These are phyloP conservation scores for Diaporthe aspalathi DNA, from an alignment of 2,329 filamentous ascomycete genomes.

Conservation along the genomic window DNA sequence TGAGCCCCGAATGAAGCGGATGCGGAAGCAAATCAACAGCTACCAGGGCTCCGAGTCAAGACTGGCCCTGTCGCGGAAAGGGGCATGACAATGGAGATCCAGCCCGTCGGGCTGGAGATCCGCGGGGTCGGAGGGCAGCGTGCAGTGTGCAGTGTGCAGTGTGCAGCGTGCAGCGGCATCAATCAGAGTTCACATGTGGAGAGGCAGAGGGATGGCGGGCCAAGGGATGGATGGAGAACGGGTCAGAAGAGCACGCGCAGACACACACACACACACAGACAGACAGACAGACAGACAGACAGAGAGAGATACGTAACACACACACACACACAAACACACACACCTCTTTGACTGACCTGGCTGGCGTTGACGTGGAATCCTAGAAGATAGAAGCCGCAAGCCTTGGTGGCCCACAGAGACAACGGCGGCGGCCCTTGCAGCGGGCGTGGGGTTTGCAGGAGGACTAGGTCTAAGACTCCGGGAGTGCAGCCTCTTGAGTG, in stretches of 20 bases:
- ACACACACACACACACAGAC: not conserved
- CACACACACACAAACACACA: not conserved
- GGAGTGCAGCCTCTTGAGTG: slow-evolving; percentile 26
- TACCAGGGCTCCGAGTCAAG: slow-evolving; percentile 26
- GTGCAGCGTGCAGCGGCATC: slow-evolving; percentile 15
- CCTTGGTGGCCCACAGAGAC: slow-evolving; percentile 24
- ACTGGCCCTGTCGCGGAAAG: slow-evolving; percentile 35
- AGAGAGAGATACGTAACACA: no score
- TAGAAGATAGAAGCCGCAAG: slow-evolving; percentile 6
- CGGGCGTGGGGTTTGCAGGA: slow-evolving; percentile 33
- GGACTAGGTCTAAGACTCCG: slow-evolving; percentile 17
- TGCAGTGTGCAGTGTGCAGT: slow-evolving; percentile 11
- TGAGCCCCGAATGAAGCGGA: not conserved
- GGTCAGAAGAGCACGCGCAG: not conserved
- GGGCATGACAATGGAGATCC: slow-evolving; percentile 31
- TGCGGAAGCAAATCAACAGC: slow-evolving; percentile 1
- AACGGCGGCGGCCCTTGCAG: slow-evolving; percentile 30
- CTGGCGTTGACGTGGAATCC: slow-evolving; percentile 32
- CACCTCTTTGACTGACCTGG: slow-evolving; percentile 32
- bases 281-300: not conserved
- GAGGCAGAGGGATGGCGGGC: slow-evolving; percentile 13
- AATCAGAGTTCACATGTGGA: slow-evolving; percentile 19
- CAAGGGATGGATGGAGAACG: not conserved
- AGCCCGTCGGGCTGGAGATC: slow-evolving; percentile 29
- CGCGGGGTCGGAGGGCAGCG: slow-evolving; percentile 21